These are phyloP conservation scores for Coemansia sp. DNA, from an alignment of 192 early-diverging fungal genomes.

Conservation along the genomic window DNA sequence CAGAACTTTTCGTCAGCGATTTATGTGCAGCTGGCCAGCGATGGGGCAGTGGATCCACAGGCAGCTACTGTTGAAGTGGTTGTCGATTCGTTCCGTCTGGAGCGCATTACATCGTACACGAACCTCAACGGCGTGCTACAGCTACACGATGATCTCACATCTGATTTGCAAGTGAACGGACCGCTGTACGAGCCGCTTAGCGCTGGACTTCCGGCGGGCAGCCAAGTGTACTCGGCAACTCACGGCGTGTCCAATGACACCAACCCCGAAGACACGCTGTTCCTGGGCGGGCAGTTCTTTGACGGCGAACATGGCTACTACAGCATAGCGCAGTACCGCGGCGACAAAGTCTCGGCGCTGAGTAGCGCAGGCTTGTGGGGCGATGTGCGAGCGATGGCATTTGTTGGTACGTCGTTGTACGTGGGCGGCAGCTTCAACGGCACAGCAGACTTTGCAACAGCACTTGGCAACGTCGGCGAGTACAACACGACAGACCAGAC, in stretches of 20 bases:
- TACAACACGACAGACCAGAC: constrained; percentile 43
- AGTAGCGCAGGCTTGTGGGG: constrained; percentile 34
- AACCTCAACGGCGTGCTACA: constrained; percentile 50
- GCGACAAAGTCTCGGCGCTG: constrained; percentile 23
- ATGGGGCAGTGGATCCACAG: constrained; percentile 17
- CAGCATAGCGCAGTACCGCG: constrained; percentile 64
- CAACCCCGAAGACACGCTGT: constrained; percentile 36
- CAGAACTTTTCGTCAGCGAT: constrained; percentile 55
- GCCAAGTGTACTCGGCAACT: constrained; percentile 55
- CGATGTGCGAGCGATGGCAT: constrained; percentile 35
- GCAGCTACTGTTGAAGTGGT: constrained; percentile 38
- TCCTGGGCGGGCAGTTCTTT: constrained; percentile 65
- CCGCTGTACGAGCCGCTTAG: constrained; percentile 51
- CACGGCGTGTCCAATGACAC: constrained; percentile 31
- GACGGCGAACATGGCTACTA: constrained; percentile 30
- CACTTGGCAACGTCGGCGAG: constrained; percentile 39
- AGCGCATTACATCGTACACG: constrained; percentile 40
- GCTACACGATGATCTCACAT: constrained; percentile 22
- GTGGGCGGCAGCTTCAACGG: constrained; percentile 49
- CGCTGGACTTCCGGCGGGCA: constrained; percentile 33
- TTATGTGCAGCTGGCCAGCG: constrained; percentile 38
- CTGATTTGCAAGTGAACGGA: constrained; percentile 14
- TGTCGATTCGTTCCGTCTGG: constrained; percentile 38
- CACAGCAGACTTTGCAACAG: constrained; percentile 23
- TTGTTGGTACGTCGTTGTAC: constrained; percentile 30